Evolutionary conservation across 257 asterid genomes (phyloP).

Genomic region (Solanum microdontum): DNA sequence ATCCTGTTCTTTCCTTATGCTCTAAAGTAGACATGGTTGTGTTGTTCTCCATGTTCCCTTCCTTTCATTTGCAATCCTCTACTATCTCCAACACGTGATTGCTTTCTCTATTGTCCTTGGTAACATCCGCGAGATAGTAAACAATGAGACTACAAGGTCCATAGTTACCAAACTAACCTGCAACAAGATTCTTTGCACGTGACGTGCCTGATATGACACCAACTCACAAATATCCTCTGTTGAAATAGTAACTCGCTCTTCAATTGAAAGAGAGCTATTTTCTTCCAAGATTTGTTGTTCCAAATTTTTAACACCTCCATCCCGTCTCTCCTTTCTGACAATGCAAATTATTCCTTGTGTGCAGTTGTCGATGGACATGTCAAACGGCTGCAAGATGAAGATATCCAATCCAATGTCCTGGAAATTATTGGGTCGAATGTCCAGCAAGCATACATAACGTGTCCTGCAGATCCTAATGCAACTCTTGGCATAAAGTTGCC

Average conservation of each 20-base stretch:
- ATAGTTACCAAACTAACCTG: neutral
- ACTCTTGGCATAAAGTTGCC: constrained; percentile 97
- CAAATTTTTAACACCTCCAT: neutral
- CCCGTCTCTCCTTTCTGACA: neutral
- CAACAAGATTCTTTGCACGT: neutral
- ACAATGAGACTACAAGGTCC: neutral
- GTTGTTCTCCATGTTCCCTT: neutral
- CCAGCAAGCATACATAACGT: constrained; percentile 76
- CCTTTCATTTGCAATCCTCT: neutral
- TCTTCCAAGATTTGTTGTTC: neutral
- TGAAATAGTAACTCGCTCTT: neutral
- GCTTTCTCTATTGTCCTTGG: neutral
- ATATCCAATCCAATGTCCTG: constrained; percentile 84
- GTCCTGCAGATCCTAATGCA: constrained; percentile 96
- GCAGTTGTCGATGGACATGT: constrained; percentile 81
- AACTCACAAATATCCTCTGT: neutral
- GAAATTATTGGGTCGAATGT: constrained; percentile 78
- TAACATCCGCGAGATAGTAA: neutral
- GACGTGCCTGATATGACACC: neutral
- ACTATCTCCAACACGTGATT: neutral
- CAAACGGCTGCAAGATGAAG: constrained; percentile 86
- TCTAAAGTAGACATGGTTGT: neutral
- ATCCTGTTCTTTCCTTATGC: neutral
- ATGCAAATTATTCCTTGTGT: neutral
- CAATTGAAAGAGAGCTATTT: neutral